These are phyloP conservation scores for Pichia insulana DNA, from an alignment of 805 yeast species.

Conservation along the genomic window DNA sequence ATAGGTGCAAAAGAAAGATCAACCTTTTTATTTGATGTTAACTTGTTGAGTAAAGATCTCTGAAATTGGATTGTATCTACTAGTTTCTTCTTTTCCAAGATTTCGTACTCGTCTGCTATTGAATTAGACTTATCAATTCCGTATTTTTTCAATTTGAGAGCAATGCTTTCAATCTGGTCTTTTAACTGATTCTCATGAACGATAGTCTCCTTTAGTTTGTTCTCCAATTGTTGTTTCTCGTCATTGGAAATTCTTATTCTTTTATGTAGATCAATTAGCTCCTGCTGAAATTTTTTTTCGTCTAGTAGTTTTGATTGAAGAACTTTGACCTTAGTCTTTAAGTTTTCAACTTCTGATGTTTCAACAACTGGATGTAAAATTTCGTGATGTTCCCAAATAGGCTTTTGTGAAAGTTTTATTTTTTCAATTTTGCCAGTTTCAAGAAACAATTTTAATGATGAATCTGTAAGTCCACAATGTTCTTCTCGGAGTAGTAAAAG, in stretches of 20 bases:
- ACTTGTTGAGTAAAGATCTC: constrained; percentile 8
- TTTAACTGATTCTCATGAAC: background rate
- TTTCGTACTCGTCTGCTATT: constrained; percentile 5
- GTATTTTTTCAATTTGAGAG: constrained; percentile 1
- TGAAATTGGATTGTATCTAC: constrained; percentile 8
- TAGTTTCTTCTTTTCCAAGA: constrained; percentile 7
- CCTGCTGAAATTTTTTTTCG: constrained; percentile 7
- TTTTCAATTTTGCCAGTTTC: background rate
- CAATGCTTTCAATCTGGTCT: background rate
- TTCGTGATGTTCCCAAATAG: background rate
- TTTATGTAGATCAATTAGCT: constrained; percentile 2
- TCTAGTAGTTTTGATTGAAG: constrained; percentile 29
- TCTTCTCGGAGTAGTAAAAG: background rate
- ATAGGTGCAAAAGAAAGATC: background rate
- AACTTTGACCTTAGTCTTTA: constrained; percentile 37
- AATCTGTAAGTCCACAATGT: background rate
- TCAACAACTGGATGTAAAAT: no score
- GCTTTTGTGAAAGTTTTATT: background rate
- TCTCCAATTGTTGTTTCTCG: background rate
- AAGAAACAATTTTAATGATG: background rate
- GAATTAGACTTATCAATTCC: constrained; percentile 1
- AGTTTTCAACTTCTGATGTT: constrained; percentile 18
- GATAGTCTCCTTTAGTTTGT: background rate
- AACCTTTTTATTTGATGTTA: background rate
- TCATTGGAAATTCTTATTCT: background rate